phyloP scores from a whole-genome alignment of 371 early-diverging fungal genomes.

The Lichtheimia corymbifera region DNA sequence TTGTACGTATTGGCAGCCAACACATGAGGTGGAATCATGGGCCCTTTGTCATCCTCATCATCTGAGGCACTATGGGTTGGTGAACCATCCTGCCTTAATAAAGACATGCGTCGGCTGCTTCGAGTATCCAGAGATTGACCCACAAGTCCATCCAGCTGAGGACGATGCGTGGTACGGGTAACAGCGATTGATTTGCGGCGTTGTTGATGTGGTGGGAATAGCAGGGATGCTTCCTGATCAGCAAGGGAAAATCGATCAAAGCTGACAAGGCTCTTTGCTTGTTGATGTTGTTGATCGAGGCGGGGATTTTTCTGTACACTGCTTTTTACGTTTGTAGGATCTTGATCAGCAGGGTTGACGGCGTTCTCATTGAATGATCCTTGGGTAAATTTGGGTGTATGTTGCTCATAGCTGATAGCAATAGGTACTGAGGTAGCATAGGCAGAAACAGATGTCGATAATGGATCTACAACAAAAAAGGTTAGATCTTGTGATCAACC shows the following conservation, averaged over 20 bases:
- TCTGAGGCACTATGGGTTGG: constrained; percentile 9
- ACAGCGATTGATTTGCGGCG: constrained; percentile 21
- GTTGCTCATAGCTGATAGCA: constrained; percentile 19
- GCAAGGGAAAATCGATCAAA: constrained; percentile 17
- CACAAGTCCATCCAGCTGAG: constrained; percentile 13
- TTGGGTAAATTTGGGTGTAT: not conserved
- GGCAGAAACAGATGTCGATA: constrained; percentile 21
- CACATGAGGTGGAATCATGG: constrained; percentile 42
- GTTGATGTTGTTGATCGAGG: not conserved
- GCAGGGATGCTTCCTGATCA: constrained; percentile 13
- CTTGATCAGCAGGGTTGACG: constrained; percentile 18
- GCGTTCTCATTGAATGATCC: constrained; percentile 5
- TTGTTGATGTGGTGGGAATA: constrained; percentile 14
- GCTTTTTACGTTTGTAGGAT: constrained; percentile 8
- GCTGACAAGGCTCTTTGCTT: constrained; percentile 3
- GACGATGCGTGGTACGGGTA: constrained; percentile 6
- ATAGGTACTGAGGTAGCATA: constrained; percentile 33
- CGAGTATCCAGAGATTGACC: constrained; percentile 23
- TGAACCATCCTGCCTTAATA: too few relatives aligned
- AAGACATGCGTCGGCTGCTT: constrained; percentile 1
- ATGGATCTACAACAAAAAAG: constrained; percentile 2
- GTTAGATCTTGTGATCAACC: not conserved
- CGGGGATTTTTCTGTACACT: not conserved
- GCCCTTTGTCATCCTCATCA: constrained; percentile 26
- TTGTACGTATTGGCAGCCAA: constrained; percentile 32